phyloP scores from a whole-genome alignment of 345 rosid species.

The Xanthoceras sorbifolium region DNA sequence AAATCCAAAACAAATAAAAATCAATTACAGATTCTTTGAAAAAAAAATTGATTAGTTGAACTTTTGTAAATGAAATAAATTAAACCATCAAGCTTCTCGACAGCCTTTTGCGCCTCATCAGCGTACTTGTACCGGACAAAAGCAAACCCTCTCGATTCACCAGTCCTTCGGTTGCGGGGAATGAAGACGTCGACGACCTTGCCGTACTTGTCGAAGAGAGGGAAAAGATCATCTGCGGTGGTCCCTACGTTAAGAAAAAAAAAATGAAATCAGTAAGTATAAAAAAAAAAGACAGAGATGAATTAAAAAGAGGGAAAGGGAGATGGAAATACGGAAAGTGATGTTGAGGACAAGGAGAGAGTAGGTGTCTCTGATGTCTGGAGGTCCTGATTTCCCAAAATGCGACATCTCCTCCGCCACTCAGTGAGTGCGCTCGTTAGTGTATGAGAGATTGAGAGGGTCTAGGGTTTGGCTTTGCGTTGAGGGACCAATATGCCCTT shows the following conservation, averaged over 20 bases:
- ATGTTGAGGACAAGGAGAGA: conserved; percentile 70
- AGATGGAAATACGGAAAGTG: conserved; percentile 44
- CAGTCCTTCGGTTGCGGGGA: conserved; percentile 70
- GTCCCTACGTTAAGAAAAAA: conserved; percentile 43
- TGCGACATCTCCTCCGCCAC: conserved; percentile 45
- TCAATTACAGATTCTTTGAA: neutral
- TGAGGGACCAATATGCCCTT: conserved; percentile 14
- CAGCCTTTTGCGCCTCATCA: conserved; percentile 76
- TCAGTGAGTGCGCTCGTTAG: neutral
- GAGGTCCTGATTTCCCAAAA: conserved; percentile 61
- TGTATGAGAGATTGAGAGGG: neutral
- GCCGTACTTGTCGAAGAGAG: conserved; percentile 67
- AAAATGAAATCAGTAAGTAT: neutral
- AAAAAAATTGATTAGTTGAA: neutral
- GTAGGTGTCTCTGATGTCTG: conserved; percentile 58
- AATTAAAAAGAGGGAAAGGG: neutral
- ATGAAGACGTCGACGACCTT: conserved; percentile 72
- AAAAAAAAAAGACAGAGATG: neutral
- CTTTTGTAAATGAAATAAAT: neutral
- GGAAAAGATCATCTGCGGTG: conserved; percentile 70
- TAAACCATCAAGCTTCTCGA: conserved; percentile 63
- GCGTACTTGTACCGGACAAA: conserved; percentile 68
- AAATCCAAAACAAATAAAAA: neutral
- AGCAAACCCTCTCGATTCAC: conserved; percentile 70
- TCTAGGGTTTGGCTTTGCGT: conserved; percentile 12